Base-by-base conservation (phyloP, 208 protist species). In the Leishmania amazonensis region DNA sequence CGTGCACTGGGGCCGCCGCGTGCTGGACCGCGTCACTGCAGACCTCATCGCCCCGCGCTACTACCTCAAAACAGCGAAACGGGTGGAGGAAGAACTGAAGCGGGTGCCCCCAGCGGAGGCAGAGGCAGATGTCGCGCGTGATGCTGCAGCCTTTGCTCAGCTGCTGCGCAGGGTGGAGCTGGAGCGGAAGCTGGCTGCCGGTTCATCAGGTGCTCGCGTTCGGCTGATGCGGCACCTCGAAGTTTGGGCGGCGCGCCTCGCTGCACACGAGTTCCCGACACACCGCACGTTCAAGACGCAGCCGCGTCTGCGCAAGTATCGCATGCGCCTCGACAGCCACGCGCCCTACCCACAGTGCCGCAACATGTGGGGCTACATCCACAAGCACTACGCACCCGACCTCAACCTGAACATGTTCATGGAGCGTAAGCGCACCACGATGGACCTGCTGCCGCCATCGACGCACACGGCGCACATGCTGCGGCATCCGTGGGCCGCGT, bases 291-390 rank as follows among this genome's bases (percentile, higher is more conserved):
- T 75, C 38, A 75, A 76, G 40, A 81, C 78, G 35, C 47, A 54
- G 67, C 78, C 78, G 67, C 78, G 78, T 1, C 78, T 81, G 28
- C 78, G 78, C 78, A 81, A 81, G 78, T 81, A 76, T 54, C 78
- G 78, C 78, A 47, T 81, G 42, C 78, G 78, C 2, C 78, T 81
- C 17, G 78, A 81, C 68, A 81, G 78, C 70, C 78, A 81, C 78
- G 78, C 78, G 13, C 78, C 78, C 35, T 81, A 81, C 42, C 35
- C 70, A 58, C 78, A 81, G 68, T 81, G 79, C 57, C 71, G 71
- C 71, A 81, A 81, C 68, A 81, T 81, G 79, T 81, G 79, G 79
- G 1, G 57, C 47, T 81, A 81, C 71, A 81, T 81, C 42, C 79
- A 81, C 79, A 81, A 67, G 58, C 79, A 71, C 79, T 81, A 81